Base-by-base conservation (phyloP, 768 basidiomycete species). In the Hericium rajendrae region DNA sequence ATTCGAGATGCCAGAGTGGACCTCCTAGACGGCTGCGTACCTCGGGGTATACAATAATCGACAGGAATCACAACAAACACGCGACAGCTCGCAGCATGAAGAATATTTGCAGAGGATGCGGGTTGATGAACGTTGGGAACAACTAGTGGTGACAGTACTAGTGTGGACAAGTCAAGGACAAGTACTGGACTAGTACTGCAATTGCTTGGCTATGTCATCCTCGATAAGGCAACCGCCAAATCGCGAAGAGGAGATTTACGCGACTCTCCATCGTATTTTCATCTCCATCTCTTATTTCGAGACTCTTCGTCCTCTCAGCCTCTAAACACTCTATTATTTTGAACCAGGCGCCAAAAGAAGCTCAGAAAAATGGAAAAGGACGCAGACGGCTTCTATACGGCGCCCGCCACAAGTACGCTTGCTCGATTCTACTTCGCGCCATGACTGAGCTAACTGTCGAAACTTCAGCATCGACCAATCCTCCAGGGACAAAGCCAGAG, bases 351-450 rank as follows among this genome's bases (percentile, higher is more conserved):
- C 43, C 43, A 46, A 20, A 46, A n/a, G n/a, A 46, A 46, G n/a
- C 20, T n/a, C 6, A 10, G 20, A 18, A 13, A 22, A 51, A 79
- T 87, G 78, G 76, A 86, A 67, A 90, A 86, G 72, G 87, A 88
- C 69, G 85, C 80, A 54, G 88, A 91, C 55, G 88, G 88, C 1
- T 90, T 91, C 69, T 89, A 86, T 66, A 82, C 77, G 18, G 77
- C 86, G 6, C 74, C 72, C 56, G 39, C 38, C 28, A 43, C n/a
- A 11, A 28, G 39, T 15, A n/a, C 13, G 38, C 43, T 6, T 24
- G 12, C 38, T 48, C 40, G 49, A n/a, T 55, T 46, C 18, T 18
- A 48, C 9, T 15, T 48, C 13, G 15, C 12, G 16, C 28, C 15
- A 24, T n/a, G 12, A n/a, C 40, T 12, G 22, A 13, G 5, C 13